Base-by-base conservation (phyloP, 2,329 filamentous ascomycete genomes). In the Trichophyton benhamiae region DNA sequence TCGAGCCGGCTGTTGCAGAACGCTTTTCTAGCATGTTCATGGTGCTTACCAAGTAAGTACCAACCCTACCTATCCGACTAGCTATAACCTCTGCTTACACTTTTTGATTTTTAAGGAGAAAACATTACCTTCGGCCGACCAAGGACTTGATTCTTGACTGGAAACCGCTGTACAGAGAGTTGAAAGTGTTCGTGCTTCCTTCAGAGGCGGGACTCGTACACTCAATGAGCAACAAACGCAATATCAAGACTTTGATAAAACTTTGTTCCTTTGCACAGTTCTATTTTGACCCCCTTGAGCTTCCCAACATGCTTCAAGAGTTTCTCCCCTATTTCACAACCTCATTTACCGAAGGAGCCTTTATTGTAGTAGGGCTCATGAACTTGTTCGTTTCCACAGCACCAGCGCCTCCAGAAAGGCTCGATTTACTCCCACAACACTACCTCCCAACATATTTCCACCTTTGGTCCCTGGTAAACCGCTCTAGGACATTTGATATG, bases 11-110 rank as follows among this genome's bases (percentile, higher is more conserved):
- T 63, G 85, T 91, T 7, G 83, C 90, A 3, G 95, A 99, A 75
- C 84, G 92, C 63, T 99, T 99, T 72, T 83, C 92, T 53, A 94
- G 89, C 79, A 97, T 97, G 91, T 92, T 97, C 70, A 88, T 96
- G 75, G 86, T 89, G 9, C 77, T 99, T 67, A 95, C 91, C n/a
- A 95, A 94, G 91, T 94, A 77, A 75, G 86, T 77, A 15, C 22
- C n/a, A 46, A 44, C 57, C 27, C 49, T 59, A 15, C 41, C 22
- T 25, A 42, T 38, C 38, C 6, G 6, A 36, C 6, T 2, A 13
- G 13, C 1, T 13, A 13, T 38, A 44, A 33, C 17, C 30, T 2
- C 41, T 53, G 63, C 69, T 72, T 64, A 72, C 72, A 17, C 3
- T n/a, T 70, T 59, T 65, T 63, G 27, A 61, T 64, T 57, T 65